Percentiles rank a stretch among this genome's conserved stretches.
Conservation (phyloP, 2,329 filamentous ascomycete genomes). For the Pseudogymnoascus sp. region DNA sequence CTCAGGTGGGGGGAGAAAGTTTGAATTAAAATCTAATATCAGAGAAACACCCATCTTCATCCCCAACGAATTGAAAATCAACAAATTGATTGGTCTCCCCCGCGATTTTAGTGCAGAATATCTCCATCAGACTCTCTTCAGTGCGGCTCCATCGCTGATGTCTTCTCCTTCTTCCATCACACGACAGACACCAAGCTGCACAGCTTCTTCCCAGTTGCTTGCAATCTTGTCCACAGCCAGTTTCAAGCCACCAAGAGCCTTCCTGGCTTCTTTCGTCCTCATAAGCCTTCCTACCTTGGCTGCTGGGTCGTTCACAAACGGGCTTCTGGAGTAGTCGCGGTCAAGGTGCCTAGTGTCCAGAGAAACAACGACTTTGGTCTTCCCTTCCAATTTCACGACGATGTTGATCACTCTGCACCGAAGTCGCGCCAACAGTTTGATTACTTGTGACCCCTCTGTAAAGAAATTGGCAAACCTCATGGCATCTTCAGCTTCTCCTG, state of each 20-base stretch:
- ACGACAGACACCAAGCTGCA: slow-evolving; percentile 15
- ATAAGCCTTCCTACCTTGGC: slow-evolving; percentile 11
- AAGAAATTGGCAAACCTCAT: slow-evolving; percentile 23
- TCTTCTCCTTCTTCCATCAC: neutral
- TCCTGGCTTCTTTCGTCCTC: neutral
- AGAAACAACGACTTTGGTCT: slow-evolving; percentile 12
- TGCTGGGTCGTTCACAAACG: neutral
- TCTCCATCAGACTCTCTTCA: neutral
- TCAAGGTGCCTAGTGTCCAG: slow-evolving; percentile 13
- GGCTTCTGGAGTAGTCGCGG: neutral
- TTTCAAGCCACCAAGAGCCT: slow-evolving; percentile 19
- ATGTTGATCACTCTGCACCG: slow-evolving; percentile 20
- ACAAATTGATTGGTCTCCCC: too few species aligned
- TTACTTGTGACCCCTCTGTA: slow-evolving; percentile 14
- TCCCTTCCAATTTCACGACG: slow-evolving; percentile 18
- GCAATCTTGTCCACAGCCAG: slow-evolving; percentile 19
- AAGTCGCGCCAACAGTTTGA: slow-evolving; percentile 18
- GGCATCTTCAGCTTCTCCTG: slow-evolving; percentile 13
- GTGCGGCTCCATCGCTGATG: neutral
- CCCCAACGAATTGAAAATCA: neutral
- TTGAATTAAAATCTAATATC: neutral
- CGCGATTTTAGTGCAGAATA: too few species aligned
- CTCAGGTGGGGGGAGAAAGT: neutral
- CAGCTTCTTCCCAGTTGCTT: slow-evolving; percentile 15
- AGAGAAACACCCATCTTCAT: neutral